Evolutionary conservation across 2,329 filamentous ascomycete species (phyloP).

Genomic region (Verticillium alfalfae): DNA sequence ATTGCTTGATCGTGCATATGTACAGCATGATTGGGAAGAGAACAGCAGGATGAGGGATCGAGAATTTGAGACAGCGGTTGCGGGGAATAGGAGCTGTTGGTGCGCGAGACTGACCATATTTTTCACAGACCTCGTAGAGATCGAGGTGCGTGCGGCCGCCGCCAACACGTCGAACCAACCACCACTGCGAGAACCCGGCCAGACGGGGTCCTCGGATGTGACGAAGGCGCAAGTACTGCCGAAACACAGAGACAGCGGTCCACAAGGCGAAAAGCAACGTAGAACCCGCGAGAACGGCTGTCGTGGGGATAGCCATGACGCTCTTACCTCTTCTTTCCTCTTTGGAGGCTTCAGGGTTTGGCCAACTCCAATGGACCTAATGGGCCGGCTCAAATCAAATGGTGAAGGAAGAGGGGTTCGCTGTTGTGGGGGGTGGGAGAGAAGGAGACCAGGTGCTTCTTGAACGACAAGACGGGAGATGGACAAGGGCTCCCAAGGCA

Average conservation of each 20-base stretch:
- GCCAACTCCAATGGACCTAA: neutral
- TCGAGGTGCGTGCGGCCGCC: constrained; percentile 25
- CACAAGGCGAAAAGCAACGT: neutral
- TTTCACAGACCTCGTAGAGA: constrained; percentile 24
- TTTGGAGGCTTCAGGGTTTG: neutral
- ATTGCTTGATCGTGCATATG: neutral
- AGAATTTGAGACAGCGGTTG: neutral
- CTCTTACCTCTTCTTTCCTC: neutral
- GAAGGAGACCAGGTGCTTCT: no score
- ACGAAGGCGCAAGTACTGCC: constrained; percentile 12
- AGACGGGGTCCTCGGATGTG: constrained; percentile 21
- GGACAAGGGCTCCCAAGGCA: no score
- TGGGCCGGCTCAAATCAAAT: neutral
- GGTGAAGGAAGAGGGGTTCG: neutral
- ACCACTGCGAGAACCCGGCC: constrained; percentile 20
- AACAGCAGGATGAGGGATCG: neutral
- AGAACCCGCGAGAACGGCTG: neutral
- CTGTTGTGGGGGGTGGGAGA: neutral
- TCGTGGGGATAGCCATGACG: neutral
- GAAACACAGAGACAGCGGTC: neutral
- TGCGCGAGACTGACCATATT: constrained; percentile 22
- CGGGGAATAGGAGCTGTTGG: neutral
- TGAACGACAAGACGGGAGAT: no score
- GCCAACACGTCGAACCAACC: constrained; percentile 17
- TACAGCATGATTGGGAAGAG: neutral